Base-by-base conservation (phyloP, 495 filamentous ascomycete genomes). In the Neurospora sublineolata region DNA sequence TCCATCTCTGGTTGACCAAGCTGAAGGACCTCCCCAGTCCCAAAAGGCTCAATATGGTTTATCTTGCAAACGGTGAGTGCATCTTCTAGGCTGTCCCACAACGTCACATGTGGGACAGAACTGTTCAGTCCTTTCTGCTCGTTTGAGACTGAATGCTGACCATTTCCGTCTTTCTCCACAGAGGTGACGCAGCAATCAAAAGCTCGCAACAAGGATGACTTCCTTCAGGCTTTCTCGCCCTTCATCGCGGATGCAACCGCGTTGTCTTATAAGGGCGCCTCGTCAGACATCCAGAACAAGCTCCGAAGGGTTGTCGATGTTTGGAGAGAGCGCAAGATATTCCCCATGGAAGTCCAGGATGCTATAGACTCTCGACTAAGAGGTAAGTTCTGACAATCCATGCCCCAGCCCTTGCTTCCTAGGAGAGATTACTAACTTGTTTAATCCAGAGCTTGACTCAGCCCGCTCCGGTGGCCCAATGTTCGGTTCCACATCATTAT, bases 111-210 rank as follows among this genome's bases (percentile, higher is more conserved):
- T 60, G 27, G 9, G 46, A 60, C 2, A 16, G 69, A 82, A 37
- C 37, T 72, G 18, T n/a, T 23, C 30, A 37, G 18, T 69, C 12
- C 33, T 37, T 20, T 27, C 16, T 42, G 16, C 41, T 36, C 52
- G 52, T 33, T 39, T 73, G 20, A 27, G 46, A 23, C 11, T n/a
- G 37, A 46, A 74, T 73, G 69, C 80, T 81, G 42, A 82, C 73
- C 33, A 68, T 23, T 38, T 46, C 3, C 20, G 27, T 36, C 30
- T 12, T 68, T 60, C 46, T 73, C 23, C 74, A 71, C 79, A 97
- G 95, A 99, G 84, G 93, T 99, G 58, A 90, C 91, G 30, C 95
- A 99, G 77, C 94, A 97, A 78, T 97, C 94, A 11, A 96, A 94
- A 78, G 93, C 90, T 27, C 91, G 94, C 52, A 88, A 89, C 60